Conservation (phyloP, 352 stramenopile species). For the Globisporangium heterothallicum region DNA sequence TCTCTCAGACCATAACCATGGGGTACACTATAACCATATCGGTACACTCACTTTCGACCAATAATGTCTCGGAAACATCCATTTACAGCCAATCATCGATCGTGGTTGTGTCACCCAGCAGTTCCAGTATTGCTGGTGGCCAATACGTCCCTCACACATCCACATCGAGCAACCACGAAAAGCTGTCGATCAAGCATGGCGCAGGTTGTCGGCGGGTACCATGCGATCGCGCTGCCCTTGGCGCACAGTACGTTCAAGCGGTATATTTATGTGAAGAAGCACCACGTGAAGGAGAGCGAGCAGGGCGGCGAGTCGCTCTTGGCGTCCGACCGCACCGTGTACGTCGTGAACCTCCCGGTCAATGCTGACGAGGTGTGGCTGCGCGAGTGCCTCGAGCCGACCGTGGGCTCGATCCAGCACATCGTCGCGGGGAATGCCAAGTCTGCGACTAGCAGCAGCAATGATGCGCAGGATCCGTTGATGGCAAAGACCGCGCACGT, state of each 20-base stretch:
- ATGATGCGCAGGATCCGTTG: constrained; percentile 14
- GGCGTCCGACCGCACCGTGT: constrained; percentile 58
- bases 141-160: constrained; percentile 1
- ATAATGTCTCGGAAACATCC: not conserved
- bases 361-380: constrained; percentile 49
- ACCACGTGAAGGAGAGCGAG: constrained; percentile 42
- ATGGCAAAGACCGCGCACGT: constrained; percentile 48
- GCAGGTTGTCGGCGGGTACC: constrained; percentile 55
- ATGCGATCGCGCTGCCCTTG: constrained; percentile 65
- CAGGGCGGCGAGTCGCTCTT: constrained; percentile 35
- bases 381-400: constrained; percentile 32
- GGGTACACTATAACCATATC: not conserved
- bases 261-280: constrained; percentile 78
- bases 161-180: not conserved
- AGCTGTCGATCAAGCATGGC: constrained; percentile 11
- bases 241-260: constrained; percentile 50
- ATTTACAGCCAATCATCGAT: constrained; percentile 1
- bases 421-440: constrained; percentile 23
- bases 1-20: too few relatives aligned
- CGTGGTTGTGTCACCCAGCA: too few relatives aligned
- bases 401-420: constrained; percentile 57
- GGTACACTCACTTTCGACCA: not conserved
- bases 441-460: constrained; percentile 10
- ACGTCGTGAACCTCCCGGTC: constrained; percentile 66
- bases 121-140: not conserved